Base-by-base conservation (phyloP, 192 early-diverging fungal species). In the Rhizophagus clarus region DNA sequence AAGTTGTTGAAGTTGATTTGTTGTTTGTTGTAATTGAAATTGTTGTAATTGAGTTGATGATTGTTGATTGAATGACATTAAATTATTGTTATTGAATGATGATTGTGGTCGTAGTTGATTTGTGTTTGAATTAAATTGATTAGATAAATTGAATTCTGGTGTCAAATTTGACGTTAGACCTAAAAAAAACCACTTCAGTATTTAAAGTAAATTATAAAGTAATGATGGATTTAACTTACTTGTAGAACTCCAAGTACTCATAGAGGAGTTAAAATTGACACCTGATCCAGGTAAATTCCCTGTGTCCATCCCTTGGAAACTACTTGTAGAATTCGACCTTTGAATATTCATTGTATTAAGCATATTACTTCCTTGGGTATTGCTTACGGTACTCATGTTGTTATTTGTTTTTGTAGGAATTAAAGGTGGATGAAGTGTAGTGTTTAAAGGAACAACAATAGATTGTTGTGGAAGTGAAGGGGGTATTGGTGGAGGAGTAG, bases 11-110 rank as follows among this genome's bases (percentile, higher is more conserved):
- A 29, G 28, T 56, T 61, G n/a, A 75, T 45, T 61, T 72, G 81
- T 26, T 47, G 61, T 17, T 79, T 85, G 82, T n/a, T 84, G 81
- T 37, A 74, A 77, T 63, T 80, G 82, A 66, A 61, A 51, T 73
- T 73, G 72, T 51, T 73, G 42, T 11, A 40, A 34, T 71, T 71
- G 68, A 71, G 22, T 73, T 73, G 68, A 71, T 32, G 68, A 40
- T 70, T 37, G 34, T 70, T 70, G 68, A 34, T 15, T 34, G n/a
- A 22, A 40, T n/a, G 68, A 17, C 2, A 15, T 51, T 51, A 51
- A 51, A 51, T 51, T 51, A 71, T 40, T 71, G 63, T 40, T 74
- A 29, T 24, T 51, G 14, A 32, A 32, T 61, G 22, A 11, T 14
- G 22, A 11, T 26, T 74, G 17, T 34, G 24, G 28, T 40, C 22